phyloP scores from a whole-genome alignment of 495 filamentous ascomycete species.

The Parathielavia hyrcaniae region DNA sequence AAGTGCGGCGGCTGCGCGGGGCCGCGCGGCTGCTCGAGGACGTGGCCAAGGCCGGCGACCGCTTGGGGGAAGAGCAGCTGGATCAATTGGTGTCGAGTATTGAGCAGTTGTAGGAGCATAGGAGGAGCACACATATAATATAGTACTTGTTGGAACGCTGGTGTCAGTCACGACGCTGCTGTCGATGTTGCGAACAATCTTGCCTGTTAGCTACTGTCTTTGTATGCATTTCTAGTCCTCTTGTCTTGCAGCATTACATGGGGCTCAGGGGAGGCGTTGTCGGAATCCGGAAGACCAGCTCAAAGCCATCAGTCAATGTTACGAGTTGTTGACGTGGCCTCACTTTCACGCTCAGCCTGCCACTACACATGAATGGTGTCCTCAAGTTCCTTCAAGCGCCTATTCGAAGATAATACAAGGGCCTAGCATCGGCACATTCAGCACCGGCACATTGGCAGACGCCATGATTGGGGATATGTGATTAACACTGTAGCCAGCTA shows the following conservation, averaged over 20 bases:
- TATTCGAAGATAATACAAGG: no score
- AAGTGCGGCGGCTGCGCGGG: constrained; percentile 47
- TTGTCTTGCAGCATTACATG: background rate
- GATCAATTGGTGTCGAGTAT: constrained; percentile 45
- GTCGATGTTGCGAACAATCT: no score
- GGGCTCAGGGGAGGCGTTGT: background rate
- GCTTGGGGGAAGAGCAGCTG: constrained; percentile 26
- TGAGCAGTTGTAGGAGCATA: constrained; percentile 44
- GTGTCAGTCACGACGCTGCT: background rate
- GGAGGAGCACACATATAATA: background rate
- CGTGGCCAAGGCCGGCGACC: constrained; percentile 25
- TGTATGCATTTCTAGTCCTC: background rate
- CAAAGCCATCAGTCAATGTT: no score
- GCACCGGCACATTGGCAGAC: background rate
- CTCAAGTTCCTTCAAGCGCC: no score
- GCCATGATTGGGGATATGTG: constrained; percentile 3
- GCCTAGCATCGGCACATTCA: no score
- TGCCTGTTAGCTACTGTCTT: background rate
- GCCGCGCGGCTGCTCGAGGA: constrained; percentile 43
- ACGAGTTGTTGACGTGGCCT: no score
- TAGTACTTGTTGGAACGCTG: background rate
- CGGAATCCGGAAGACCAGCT: no score
- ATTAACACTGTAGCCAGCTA: constrained; percentile 16
- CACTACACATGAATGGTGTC: no score
- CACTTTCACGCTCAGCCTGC: no score